Evolutionary conservation across 768 basidiomycete species (phyloP), one percentile per base, ranked within the genome.

Genomic region (Sporobolomyces roseus): DNA sequence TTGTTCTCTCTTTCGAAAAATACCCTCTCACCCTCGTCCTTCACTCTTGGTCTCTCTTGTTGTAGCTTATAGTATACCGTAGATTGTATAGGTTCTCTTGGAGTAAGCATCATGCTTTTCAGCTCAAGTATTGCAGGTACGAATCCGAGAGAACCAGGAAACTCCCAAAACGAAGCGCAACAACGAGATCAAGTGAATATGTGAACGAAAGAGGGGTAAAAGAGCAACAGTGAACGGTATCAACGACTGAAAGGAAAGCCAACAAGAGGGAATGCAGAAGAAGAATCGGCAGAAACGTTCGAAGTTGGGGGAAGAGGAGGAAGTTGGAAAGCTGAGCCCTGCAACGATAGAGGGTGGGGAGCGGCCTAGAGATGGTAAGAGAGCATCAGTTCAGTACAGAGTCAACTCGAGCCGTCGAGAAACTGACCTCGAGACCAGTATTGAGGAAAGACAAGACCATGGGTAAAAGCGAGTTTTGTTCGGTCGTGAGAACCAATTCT

Each of bases 381-480:
- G 5, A 25, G n/a, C 12, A 25, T n/a, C 10, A n/a, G 21, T 3
- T 48, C 10, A 3, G 33, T 13, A 16, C 21, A 51, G 30, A 27
- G 0, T 13, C 36, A 14, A 9, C 38, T 41, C 38, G 14, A 17
- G 32, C 9, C n/a, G n/a, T n/a, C 3, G 2, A 29, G 21, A 19
- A 27, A 59, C 63, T 25, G 53, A 68, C 71, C 41, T 56, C 59
- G 36, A 63, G 54, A 1, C 71, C 71, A 5, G 50, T 35, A 6
- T 61, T 51, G 23, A 72, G 52, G 61, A 69, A 74, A 29, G 68
- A 65, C 45, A 66, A 56, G 45, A 67, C 66, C n/a, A 64, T 53
- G 4, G 89, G 84, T 43, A 97, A 85, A 19, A 89, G 83, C 76
- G 91, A 92, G 75, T 96, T 98, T 78, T 96, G 93, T 72, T 86